phyloP scores from a whole-genome alignment of 176 grass and related monocot genomes.

The Carex parvula region DNA sequence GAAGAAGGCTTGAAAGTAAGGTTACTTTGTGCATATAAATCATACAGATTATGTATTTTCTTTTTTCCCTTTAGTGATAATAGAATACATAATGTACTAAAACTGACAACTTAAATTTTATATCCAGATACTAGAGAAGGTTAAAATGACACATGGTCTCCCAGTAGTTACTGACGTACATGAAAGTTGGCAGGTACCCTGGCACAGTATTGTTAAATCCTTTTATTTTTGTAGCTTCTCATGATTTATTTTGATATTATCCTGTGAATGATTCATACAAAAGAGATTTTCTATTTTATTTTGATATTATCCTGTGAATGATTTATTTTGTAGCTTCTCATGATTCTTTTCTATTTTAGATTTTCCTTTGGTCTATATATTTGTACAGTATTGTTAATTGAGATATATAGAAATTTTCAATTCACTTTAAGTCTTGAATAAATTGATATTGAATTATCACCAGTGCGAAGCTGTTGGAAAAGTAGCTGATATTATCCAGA shows the following conservation, averaged over 20 bases:
- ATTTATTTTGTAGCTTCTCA: background rate
- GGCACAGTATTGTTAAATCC: background rate
- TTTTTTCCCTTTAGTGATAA: background rate
- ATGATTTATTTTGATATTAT: background rate
- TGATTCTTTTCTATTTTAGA: background rate
- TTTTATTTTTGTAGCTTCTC: background rate
- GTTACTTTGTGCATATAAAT: background rate
- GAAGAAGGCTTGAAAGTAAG: slow-evolving; percentile 85
- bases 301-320: background rate
- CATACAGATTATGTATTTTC: background rate
- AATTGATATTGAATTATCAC: slow-evolving; percentile 6
- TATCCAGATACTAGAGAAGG: slow-evolving; percentile 89
- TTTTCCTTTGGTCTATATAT: no score
- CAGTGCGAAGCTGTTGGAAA: slow-evolving; percentile 94
- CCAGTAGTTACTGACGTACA: slow-evolving; percentile 91
- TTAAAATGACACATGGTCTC: slow-evolving; percentile 71
- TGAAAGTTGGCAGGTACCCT: slow-evolving; percentile 75
- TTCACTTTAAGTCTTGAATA: background rate
- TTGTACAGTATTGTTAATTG: no score
- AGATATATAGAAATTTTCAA: no score
- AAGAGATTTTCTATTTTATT: background rate
- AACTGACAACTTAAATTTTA: slow-evolving; percentile 17
- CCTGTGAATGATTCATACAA: background rate
- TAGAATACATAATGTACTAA: background rate
- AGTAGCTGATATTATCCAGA: slow-evolving; percentile 97